These are phyloP conservation scores for Henckelia pumila DNA, from an alignment of 257 asterid genomes.

Conservation along the genomic window DNA sequence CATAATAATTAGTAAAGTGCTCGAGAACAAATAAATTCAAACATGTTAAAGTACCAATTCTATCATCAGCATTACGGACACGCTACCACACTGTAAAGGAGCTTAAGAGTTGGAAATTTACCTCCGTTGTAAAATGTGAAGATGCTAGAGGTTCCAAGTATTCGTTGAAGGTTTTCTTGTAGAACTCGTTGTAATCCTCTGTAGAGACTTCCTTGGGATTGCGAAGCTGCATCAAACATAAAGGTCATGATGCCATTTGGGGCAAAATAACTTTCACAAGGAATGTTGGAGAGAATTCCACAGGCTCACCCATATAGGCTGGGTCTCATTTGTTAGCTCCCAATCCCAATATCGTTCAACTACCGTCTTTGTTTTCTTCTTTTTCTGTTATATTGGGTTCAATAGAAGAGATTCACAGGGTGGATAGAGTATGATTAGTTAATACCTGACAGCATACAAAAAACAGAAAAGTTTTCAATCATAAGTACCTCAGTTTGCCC, in stretches of 20 bases:
- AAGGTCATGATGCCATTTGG: constrained; percentile 6
- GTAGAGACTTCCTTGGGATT: constrained; percentile 84
- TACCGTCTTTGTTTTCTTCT: constrained; percentile 91
- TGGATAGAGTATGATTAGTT: not conserved
- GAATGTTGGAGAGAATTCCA: constrained; percentile 14
- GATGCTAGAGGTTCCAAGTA: constrained; percentile 96
- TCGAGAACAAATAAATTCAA: constrained; percentile 13
- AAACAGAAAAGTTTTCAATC: constrained; percentile 4
- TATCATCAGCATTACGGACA: constrained; percentile 3
- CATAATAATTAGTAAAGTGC: not conserved
- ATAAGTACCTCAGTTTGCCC: constrained; percentile 61
- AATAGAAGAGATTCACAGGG: constrained; percentile 16
- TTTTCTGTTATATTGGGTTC: constrained; percentile 52
- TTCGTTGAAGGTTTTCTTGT: constrained; percentile 85
- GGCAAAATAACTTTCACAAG: constrained; percentile 3
- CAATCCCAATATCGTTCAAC: constrained; percentile 98
- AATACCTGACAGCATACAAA: not conserved
- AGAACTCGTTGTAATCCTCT: constrained; percentile 91
- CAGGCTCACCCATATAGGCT: constrained; percentile 88
- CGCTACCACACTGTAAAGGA: not conserved
- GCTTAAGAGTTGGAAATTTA: constrained; percentile 17
- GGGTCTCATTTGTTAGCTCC: constrained; percentile 95
- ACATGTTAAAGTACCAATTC: not conserved
- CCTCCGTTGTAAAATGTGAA: constrained; percentile 98
- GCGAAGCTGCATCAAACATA: constrained; percentile 68